Base-by-base conservation (phyloP, 2,329 filamentous ascomycete genomes). In the Sarocladium oryzae region DNA sequence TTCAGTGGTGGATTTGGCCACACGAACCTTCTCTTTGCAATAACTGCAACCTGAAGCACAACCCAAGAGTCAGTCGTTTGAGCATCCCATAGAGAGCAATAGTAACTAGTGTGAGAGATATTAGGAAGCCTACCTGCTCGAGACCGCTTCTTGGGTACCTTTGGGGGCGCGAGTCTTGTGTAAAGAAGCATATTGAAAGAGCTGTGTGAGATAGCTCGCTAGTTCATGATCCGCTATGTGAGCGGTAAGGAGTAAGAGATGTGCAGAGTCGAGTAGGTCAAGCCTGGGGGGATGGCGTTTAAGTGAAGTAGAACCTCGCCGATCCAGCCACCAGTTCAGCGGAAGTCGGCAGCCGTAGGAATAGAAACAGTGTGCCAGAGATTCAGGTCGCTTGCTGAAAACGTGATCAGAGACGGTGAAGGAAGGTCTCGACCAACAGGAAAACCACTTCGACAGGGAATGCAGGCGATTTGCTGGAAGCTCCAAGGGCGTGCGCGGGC, bases 111-210 rank as follows among this genome's bases (percentile, higher is more conserved):
- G 28, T 30, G 28, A 30, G 28, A 30, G 28, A 7, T 13, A 13
- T 30, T 13, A 13, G 28, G 28, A 30, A 30, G 28, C 75, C 68
- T 66, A 81, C 78, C 78, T 62, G 76, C 74, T 67, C 79, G 71
- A n/a, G 79, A 82, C 51, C 79, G 72, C 60, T 69, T 74, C 66
- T 82, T 83, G 28, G 79, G 79, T 40, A 72, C 67, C 64, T 81
- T 82, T n/a, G 79, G 76, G 43, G 72, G 64, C 53, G 79, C 79
- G 48, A 76, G 65, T 63, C 71, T 74, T n/a, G 78, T 79, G 60
- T 81, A 83, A 40, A 83, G 64, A 58, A 83, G 65, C 79, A 82
- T 82, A 40, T 49, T 60, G 49, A 30, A 46, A 20, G 48, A 23
- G 13, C 26, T 24, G 28, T 59, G 60, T 51, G 68, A 66, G 56